Evolutionary conservation across 192 early-diverging fungal genomes (phyloP), one percentile per base, ranked within the genome.

Genomic region (Coemansia sp.): DNA sequence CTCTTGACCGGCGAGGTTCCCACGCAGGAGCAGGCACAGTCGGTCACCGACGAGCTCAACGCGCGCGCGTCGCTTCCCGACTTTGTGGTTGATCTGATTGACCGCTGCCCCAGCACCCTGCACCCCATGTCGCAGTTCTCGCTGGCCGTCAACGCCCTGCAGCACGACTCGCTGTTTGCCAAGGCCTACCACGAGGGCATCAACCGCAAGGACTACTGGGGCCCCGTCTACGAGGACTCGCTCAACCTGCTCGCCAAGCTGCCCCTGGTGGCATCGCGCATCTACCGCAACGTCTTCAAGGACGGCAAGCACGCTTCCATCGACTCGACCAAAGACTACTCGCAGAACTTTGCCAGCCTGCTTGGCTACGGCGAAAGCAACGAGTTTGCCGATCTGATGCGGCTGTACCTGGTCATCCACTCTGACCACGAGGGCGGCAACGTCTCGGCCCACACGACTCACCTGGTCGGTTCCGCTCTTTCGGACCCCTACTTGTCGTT

Each of bases 381-480:
- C 74, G 82, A 88, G 52, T 99, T 99, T 80, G 82, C 92, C 45
- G 96, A 99, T 71, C 88, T 99, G 67, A 93, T 99, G 90, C 91
- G 96, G 58, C 82, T 99, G 64, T 99, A 99, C 87, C 81, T 99
- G 68, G 93, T 92, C 72, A 97, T 99, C 80, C 96, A 99, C 90
- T 96, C 94, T 60, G 96, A 99, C 82, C 96, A 99, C 87, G 96
- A 99, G 84, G 96, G 96, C 72, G 96, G 96, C 71, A 99, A 99
- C 79, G 96, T 96, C 81, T 93, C 90, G 62, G 96, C 96, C 49
- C 96, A 99, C 84, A 90, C 96, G 69, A 90, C 88, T 63, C 89
- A 91, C 79, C 73, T 99, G 76, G 94, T 99, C 52, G 96, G 93
- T 62, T 90, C 88, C 58, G 90, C 96, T 44, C 90, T 99, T 53